phyloP scores from a whole-genome alignment of 495 filamentous ascomycete genomes.

The Melanomma pulvis-pyrius region DNA sequence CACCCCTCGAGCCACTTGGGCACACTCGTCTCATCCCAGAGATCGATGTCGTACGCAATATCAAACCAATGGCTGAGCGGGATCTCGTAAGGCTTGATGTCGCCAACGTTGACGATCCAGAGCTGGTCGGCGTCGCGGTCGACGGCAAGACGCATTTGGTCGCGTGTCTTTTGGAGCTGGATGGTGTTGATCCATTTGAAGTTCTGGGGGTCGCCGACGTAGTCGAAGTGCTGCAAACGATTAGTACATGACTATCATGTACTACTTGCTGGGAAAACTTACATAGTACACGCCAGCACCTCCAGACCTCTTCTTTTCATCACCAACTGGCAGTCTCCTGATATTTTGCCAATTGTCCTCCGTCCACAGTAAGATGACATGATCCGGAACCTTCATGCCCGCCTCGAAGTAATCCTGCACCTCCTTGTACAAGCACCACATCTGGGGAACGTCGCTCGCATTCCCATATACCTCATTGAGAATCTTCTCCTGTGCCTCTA shows the following conservation, averaged over 20 bases:
- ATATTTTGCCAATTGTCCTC: conserved; percentile 79
- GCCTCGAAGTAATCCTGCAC: conserved; percentile 65
- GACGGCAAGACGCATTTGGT: conserved; percentile 67
- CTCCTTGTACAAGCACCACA: conserved; percentile 59
- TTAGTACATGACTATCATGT: background rate
- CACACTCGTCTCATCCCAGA: conserved; percentile 57
- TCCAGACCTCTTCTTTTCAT: conserved; percentile 62
- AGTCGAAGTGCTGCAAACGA: conserved; percentile 62
- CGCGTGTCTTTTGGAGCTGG: conserved; percentile 64
- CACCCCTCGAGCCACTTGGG: conserved; percentile 59
- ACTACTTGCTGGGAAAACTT: conserved; percentile 2
- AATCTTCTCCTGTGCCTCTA: conserved; percentile 61
- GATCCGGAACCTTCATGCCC: conserved; percentile 68
- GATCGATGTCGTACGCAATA: conserved; percentile 64
- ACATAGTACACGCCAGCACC: conserved; percentile 75
- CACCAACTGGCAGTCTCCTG: conserved; percentile 62
- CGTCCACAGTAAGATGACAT: conserved; percentile 72
- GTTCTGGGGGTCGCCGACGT: conserved; percentile 64
- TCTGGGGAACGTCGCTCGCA: conserved; percentile 63
- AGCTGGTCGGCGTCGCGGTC: conserved; percentile 64
- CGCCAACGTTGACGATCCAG: conserved; percentile 78
- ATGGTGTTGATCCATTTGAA: conserved; percentile 77
- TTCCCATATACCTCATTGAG: conserved; percentile 59
- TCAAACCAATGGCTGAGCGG: conserved; percentile 70
- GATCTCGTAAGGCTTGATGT: conserved; percentile 70